Evolutionary conservation across 176 grass and related monocot genomes (phyloP).

Genomic region (Musa itinerans): DNA sequence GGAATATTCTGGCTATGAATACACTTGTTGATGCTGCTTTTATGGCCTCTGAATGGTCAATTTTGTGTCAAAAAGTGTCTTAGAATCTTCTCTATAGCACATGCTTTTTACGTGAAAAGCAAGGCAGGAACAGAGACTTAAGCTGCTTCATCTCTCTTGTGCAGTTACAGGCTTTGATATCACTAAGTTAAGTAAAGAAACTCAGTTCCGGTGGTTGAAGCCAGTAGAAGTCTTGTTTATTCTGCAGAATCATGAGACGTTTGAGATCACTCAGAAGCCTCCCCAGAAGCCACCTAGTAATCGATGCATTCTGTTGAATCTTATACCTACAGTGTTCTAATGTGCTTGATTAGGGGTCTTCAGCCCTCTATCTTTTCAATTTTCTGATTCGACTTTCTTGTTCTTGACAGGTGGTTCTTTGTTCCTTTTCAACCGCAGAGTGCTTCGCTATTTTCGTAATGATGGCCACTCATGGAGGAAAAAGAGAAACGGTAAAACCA

Average conservation of each 20-base stretch:
- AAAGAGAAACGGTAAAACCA: conserved; percentile 56
- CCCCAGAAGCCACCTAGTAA: conserved; percentile 77
- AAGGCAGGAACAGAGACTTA: neutral
- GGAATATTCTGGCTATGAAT: neutral
- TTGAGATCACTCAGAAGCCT: conserved; percentile 31
- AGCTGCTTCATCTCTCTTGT: neutral
- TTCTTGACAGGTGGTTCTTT: conserved; percentile 59
- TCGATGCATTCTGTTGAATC: conserved; percentile 2
- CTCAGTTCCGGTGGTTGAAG: conserved; percentile 65
- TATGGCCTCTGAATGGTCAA: neutral
- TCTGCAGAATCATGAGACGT: conserved; percentile 47
- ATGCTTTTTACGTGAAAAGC: neutral
- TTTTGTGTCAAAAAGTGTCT: neutral
- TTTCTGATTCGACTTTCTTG: conserved; percentile 5
- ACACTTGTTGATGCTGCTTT: neutral
- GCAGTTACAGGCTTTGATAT: conserved; percentile 48
- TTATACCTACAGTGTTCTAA: neutral
- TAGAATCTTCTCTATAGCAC: neutral
- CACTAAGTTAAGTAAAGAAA: conserved; percentile 41
- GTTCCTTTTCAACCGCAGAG: conserved; percentile 81
- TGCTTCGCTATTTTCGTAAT: conserved; percentile 71
- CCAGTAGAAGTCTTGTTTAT: conserved; percentile 65
- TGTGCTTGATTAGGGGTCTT: neutral
- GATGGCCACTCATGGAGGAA: conserved; percentile 73
- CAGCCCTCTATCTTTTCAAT: conserved; percentile 2